Evolutionary conservation across 306 rosid species (phyloP).

Genomic region (Oxytropis ochrocephala): DNA sequence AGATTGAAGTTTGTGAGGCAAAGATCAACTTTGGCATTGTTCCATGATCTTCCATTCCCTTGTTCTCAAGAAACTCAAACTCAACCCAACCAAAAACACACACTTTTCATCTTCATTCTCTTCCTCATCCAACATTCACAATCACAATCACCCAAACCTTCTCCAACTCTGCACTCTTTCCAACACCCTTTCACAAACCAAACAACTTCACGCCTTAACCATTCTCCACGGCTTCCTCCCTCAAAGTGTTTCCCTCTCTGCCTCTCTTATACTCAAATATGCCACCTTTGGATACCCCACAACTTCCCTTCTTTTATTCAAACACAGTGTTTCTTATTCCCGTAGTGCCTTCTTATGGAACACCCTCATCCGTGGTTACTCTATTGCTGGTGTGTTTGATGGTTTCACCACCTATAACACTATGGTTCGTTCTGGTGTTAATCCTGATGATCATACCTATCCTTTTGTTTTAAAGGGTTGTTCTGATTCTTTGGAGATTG

Average conservation of each 20-base stretch:
- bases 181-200: constrained; percentile 48
- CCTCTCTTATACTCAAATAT: constrained; percentile 69
- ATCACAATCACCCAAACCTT: constrained; percentile 31
- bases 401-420: constrained; percentile 48
- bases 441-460: constrained; percentile 61
- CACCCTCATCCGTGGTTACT: constrained; percentile 63
- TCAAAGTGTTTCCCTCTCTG: constrained; percentile 54
- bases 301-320: constrained; percentile 41
- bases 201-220: constrained; percentile 64
- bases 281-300: constrained; percentile 42
- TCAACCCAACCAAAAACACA: not conserved
- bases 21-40: not conserved
- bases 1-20: not conserved
- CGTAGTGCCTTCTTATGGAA: constrained; percentile 69
- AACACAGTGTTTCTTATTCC: constrained; percentile 33
- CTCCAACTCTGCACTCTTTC: constrained; percentile 39
- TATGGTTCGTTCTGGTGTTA: constrained; percentile 54
- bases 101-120: constrained; percentile 12
- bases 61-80: constrained; percentile 21
- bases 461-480: constrained; percentile 74
- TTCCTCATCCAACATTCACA: not conserved
- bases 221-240: constrained; percentile 59
- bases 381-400: constrained; percentile 43
- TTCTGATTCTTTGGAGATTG: constrained; percentile 41
- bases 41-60: constrained; percentile 31